phyloP scores from a whole-genome alignment of 768 basidiomycete species.

The Lanmaoa rubissima region DNA sequence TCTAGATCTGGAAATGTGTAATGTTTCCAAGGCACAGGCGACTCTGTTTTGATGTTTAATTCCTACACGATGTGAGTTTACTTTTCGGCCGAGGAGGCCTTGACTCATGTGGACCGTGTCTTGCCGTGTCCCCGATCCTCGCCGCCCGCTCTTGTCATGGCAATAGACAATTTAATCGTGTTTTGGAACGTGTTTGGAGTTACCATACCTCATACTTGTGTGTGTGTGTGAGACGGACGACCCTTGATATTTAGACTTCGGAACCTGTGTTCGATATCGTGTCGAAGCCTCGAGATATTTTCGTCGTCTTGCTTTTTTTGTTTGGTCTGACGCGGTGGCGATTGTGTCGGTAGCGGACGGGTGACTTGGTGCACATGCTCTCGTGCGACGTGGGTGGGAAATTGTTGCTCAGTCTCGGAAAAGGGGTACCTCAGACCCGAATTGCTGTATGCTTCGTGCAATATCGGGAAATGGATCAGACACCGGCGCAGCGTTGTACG shows the following conservation, averaged over 20 bases:
- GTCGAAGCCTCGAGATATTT: constrained; percentile 9
- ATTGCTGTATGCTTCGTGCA: background rate
- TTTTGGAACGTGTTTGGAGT: constrained; percentile 8
- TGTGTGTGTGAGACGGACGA: background rate
- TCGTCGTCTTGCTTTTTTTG: background rate
- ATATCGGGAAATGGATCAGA: constrained; percentile 2
- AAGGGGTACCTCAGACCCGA: background rate
- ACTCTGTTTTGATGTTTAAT: constrained; percentile 1
- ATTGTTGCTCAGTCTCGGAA: background rate
- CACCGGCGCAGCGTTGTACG: background rate
- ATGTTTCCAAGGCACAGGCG: background rate
- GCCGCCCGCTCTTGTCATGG: background rate
- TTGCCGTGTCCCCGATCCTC: background rate
- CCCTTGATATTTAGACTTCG: constrained; percentile 13
- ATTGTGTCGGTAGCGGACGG: constrained; percentile 22
- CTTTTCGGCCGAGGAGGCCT: background rate
- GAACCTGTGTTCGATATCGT: background rate
- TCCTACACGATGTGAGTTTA: background rate
- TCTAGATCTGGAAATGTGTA: background rate
- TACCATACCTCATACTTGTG: background rate
- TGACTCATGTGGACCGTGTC: background rate
- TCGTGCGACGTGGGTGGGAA: background rate
- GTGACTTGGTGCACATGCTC: constrained; percentile 21
- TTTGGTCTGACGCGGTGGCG: background rate
- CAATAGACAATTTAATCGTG: background rate